Evolutionary conservation across 768 basidiomycete species (phyloP), one percentile per base, ranked within the genome.

Genomic region (Auricularia sp.): DNA sequence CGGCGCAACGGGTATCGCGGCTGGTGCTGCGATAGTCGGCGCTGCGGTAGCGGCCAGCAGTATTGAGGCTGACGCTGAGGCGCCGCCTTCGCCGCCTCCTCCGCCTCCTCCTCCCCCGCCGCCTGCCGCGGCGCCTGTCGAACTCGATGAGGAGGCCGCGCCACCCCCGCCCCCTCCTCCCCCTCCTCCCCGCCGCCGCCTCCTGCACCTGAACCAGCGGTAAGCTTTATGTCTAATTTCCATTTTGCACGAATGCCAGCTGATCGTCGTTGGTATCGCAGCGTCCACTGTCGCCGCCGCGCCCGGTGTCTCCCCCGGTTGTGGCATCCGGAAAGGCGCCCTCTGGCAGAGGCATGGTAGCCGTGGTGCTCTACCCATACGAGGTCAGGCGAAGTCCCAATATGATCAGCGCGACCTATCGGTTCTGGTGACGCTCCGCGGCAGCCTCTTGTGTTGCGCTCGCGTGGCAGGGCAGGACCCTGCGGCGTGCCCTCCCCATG

Each of bases 361-460:
- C 93, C 0, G 79, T 88, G 61, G 94, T 90, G 2, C 67, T 88
- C 24, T 97, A 86, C 74, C 88, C 89, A 3, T 97, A 95, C 69
- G 88, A 90, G 71, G 83, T 87, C 77, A 59, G 56, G 29, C 56
- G 24, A 29, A 29, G 29, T 33, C 34, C 56, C 21, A 29, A 59
- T 35, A 59, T 35, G 34, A 6, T 33, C 56, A 59, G 29, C 5
- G 56, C 34, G 29, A 33, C 24, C 56, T 59, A 59, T 29, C 56
- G 34, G 54, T 54, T 54, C 54, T 54, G 54, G 54, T 54, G 29
- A 29, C 29, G 18, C 29, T n/a, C n/a, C 54, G n/a, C 54, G 18
- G 7, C 8, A 13, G n/a, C 45, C 45, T n/a, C 45, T 47, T n/a
- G 13, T 47, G 13, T 13, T 47, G 45, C n/a, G 3, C 2, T 3